These are phyloP conservation scores for Phytophthora ohioensis DNA, from an alignment of 352 stramenopile species.

Conservation along the genomic window DNA sequence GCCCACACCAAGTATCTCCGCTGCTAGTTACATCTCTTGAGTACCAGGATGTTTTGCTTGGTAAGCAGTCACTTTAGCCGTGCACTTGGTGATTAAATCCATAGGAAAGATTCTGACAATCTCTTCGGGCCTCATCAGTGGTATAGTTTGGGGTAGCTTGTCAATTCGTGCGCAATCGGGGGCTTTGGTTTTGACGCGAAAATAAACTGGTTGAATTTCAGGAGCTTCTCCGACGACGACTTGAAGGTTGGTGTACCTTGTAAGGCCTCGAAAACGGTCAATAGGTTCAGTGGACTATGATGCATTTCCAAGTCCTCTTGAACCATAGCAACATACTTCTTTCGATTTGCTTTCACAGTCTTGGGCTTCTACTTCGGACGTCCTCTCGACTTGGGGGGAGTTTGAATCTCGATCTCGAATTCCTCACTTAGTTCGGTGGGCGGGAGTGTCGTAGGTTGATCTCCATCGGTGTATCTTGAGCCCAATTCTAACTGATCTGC, in stretches of 20 bases:
- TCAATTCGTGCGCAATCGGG: neutral
- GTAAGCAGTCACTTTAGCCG: conserved; percentile 1
- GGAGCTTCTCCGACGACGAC: neutral
- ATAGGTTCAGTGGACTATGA: conserved; percentile 2
- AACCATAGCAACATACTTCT: conserved; percentile 1
- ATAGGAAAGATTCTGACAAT: conserved; percentile 4
- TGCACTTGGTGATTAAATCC: conserved; percentile 12
- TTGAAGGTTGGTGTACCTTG: neutral
- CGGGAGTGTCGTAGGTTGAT: neutral
- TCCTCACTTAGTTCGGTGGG: neutral
- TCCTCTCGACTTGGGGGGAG: conserved; percentile 1
- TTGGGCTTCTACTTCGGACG: conserved; percentile 12
- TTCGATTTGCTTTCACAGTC: conserved; percentile 23
- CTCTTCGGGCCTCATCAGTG: conserved; percentile 1
- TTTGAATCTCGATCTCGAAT: conserved; percentile 8
- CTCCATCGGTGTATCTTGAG: neutral
- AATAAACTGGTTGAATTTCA: conserved; percentile 4
- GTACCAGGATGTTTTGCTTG: conserved; percentile 2
- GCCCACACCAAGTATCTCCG: conserved; percentile 8
- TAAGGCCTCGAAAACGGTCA: conserved; percentile 3
- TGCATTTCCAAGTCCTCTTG: conserved; percentile 16
- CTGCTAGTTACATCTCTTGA: neutral
- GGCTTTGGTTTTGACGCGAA: conserved; percentile 6
- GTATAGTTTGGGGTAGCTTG: conserved; percentile 2
- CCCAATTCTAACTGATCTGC: too few species aligned